These are phyloP conservation scores for Penicillium paneum DNA, from an alignment of 2,329 filamentous ascomycete genomes.

Conservation along the genomic window DNA sequence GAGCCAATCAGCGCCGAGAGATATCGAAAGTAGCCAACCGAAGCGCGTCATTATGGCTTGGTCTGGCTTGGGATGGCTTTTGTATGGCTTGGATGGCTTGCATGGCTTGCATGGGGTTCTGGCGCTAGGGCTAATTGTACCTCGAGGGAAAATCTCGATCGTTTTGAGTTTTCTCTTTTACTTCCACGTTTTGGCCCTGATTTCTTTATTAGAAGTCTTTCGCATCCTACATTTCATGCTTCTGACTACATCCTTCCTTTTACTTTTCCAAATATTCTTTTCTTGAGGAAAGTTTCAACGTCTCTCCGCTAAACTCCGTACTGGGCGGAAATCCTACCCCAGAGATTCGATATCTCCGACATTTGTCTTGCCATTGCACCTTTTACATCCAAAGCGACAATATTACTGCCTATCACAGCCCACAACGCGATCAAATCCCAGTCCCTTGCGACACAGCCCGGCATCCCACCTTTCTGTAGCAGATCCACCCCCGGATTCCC, in stretches of 20 bases:
- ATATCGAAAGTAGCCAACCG: neutral
- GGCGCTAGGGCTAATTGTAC: neutral
- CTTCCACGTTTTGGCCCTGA: neutral
- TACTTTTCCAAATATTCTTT: neutral
- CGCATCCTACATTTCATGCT: neutral
- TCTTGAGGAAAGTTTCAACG: neutral
- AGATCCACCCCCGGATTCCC: neutral
- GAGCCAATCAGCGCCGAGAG: neutral
- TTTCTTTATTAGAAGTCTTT: neutral
- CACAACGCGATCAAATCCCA: neutral
- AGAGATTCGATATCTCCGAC: neutral
- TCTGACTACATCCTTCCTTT: neutral
- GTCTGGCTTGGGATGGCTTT: neutral
- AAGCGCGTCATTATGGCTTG: neutral
- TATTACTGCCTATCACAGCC: neutral
- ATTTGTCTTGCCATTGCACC: neutral
- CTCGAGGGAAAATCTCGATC: neutral
- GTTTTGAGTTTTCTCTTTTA: neutral
- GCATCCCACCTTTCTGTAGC: neutral
- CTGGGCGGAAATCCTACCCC: neutral
- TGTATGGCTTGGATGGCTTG: neutral
- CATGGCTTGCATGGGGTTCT: neutral
- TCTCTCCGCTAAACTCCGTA: neutral
- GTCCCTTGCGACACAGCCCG: neutral
- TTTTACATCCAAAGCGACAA: slow-evolving; percentile 3